These are phyloP conservation scores for Phytophthora fragariaefolia DNA, from an alignment of 352 stramenopile genomes.

Conservation along the genomic window DNA sequence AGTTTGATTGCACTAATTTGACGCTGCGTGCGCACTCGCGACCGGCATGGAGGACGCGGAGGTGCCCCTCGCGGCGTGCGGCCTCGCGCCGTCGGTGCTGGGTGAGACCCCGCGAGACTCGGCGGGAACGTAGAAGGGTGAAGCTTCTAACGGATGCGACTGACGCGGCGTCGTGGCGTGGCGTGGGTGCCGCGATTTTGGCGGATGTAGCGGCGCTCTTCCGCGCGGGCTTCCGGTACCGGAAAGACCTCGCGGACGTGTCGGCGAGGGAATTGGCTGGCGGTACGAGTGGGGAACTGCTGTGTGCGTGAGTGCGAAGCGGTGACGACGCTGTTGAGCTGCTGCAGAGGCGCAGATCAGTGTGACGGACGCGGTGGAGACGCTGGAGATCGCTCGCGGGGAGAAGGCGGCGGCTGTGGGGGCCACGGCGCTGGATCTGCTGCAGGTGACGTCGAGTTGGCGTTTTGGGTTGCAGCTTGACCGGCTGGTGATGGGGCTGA, in stretches of 20 bases:
- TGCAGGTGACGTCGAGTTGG: conserved; percentile 37
- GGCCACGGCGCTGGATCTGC: conserved; percentile 49
- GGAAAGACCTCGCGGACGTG: conserved; percentile 54
- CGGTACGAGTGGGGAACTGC: conserved; percentile 29
- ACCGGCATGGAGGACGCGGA: conserved; percentile 25
- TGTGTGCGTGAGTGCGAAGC: neutral
- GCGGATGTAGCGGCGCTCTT: conserved; percentile 54
- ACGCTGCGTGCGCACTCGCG: neutral
- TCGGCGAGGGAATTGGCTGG: conserved; percentile 64
- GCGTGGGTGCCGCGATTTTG: neutral
- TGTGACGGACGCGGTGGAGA: conserved; percentile 43
- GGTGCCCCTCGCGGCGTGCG: conserved; percentile 58
- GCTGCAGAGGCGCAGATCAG: conserved; percentile 50
- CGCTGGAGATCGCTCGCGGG: conserved; percentile 31
- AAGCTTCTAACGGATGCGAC: neutral
- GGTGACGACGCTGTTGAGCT: neutral
- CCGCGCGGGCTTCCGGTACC: conserved; percentile 67
- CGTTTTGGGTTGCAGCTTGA: neutral
- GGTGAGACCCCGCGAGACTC: conserved; percentile 27
- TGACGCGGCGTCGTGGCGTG: neutral
- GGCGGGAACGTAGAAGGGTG: neutral
- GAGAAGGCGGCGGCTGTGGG: conserved; percentile 28
- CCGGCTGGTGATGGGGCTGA: neutral
- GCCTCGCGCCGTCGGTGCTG: conserved; percentile 63
- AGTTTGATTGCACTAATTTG: conserved; percentile 25